Conservation (phyloP, 1,284 basidiomycete species). For the Exobasidium rhododendri region DNA sequence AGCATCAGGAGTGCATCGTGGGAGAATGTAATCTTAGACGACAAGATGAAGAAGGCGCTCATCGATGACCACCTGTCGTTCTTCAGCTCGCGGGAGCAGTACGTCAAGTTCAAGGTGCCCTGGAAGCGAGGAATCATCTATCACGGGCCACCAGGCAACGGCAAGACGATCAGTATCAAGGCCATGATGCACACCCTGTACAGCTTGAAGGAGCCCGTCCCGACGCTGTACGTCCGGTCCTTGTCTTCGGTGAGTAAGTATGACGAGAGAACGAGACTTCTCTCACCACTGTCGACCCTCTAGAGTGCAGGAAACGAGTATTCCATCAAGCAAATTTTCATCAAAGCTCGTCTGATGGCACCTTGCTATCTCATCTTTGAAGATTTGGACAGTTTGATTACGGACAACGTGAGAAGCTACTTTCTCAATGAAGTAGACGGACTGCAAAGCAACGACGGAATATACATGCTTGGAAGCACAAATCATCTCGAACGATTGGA, state of each 20-base stretch:
- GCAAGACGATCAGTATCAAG: constrained; percentile 10
- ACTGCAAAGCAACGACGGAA: constrained; percentile 4
- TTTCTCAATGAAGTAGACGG: constrained; percentile 14
- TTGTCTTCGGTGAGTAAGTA: constrained; percentile 3
- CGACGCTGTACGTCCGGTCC: constrained; percentile 6
- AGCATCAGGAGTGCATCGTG: constrained; percentile 4
- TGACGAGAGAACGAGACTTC: background rate
- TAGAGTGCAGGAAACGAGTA: background rate
- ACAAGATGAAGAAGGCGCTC: background rate
- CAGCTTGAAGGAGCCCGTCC: background rate
- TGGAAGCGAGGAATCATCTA: constrained; percentile 12
- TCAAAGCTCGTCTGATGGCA: background rate
- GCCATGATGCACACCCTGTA: constrained; percentile 9
- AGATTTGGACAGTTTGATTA: constrained; percentile 9
- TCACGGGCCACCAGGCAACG: constrained; percentile 10
- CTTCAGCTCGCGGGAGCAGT: constrained; percentile 2
- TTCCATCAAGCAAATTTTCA: constrained; percentile 11
- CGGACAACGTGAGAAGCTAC: constrained; percentile 6
- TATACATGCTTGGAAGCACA: constrained; percentile 8
- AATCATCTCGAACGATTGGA: constrained; percentile 13
- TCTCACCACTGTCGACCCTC: background rate
- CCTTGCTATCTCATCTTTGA: constrained; percentile 10
- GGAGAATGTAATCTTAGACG: constrained; percentile 9
- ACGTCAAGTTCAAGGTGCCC: background rate
- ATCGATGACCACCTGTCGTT: constrained; percentile 13